Evolutionary conservation across 2,329 filamentous ascomycete genomes (phyloP), one percentile per base, ranked within the genome.

Genomic region (Colletotrichum truncatum): DNA sequence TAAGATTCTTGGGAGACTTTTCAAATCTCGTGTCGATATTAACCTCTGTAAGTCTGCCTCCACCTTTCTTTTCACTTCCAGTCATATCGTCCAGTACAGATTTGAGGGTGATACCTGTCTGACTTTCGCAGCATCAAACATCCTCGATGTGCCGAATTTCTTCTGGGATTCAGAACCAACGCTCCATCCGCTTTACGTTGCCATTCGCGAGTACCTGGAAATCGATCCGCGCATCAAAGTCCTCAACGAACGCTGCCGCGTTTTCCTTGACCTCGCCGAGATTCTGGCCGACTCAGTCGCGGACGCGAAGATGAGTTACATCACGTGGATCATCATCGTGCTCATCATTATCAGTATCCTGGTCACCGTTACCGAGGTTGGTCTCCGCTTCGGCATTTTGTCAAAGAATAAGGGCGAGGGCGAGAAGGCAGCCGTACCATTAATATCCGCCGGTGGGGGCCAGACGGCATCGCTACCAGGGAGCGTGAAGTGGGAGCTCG

Each of bases 141-240:
- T 98, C 76, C 91, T 98, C 63, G 94, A 98, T 77, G 93, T 97
- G 1, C 95, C 95, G 66, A 97, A 95, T 76, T 98, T 98, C 85
- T 97, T 98, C 85, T 99, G 96, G 96, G 94, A 98, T 77, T 93
- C 93, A 10, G 96, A 99, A 76, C 96, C 96, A 16, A 98, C 93
- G 0, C 85, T 99, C 0, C 93, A 98, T 76, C 96, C 96, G 0
- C 89, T 99, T 26, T 99, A 99, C 81, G 90, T 89, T 64, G 96
- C 94, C 65, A 93, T 98, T 53, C 93, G 96, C 72, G 96, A 98
- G 77, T 99, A 99, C 75, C 91, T 99, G 66, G 96, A 99, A 75
- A 98, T 99, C 77, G 95, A 97, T 74, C 93, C 92, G 7, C 93
- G 96, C 58, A 97, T 97, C 76, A 93, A 97, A 78, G 94, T 98